Evolutionary conservation across 2,329 filamentous ascomycete species (phyloP).

Genomic region (Dendryphion nanum): DNA sequence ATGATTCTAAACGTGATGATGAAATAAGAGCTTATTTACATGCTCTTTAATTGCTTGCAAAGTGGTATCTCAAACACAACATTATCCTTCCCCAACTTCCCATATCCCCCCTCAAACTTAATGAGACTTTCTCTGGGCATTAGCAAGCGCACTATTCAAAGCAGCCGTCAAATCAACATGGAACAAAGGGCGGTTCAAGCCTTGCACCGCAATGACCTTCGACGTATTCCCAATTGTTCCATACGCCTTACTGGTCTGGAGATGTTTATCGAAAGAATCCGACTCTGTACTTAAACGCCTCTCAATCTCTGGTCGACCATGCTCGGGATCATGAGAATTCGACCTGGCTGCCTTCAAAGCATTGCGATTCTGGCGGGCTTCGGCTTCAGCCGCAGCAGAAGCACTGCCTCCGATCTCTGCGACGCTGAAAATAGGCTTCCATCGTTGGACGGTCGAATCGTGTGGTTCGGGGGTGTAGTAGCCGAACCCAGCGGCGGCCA

Average conservation of each 20-base stretch:
- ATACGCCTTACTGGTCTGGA: slow-evolving; percentile 32
- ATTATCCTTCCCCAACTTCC: too few relatives aligned
- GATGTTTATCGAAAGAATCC: slow-evolving; percentile 32
- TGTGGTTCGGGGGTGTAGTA: slow-evolving; percentile 63
- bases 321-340: not conserved
- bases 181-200: slow-evolving; percentile 88
- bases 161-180: slow-evolving; percentile 91
- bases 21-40: too few relatives aligned
- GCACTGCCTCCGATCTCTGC: slow-evolving; percentile 77
- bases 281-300: slow-evolving; percentile 18
- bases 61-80: too few relatives aligned
- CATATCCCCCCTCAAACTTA: slow-evolving; percentile 8
- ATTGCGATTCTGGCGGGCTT: slow-evolving; percentile 60
- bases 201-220: slow-evolving; percentile 66
- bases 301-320: slow-evolving; percentile 16
- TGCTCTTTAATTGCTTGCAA: too few relatives aligned
- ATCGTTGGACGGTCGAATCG: slow-evolving; percentile 61
- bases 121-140: slow-evolving; percentile 53
- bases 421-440: slow-evolving; percentile 92
- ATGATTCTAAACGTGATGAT: too few relatives aligned
- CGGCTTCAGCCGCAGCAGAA: slow-evolving; percentile 70
- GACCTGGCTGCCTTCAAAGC: slow-evolving; percentile 41
- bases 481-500: slow-evolving; percentile 85
- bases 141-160: slow-evolving; percentile 83
- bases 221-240: slow-evolving; percentile 27